A percentile compares a stretch with the other conserved stretches of the same genome.
These are phyloP conservation scores for Solanum paucissectum DNA, from an alignment of 257 asterid species.

Conservation along the genomic window DNA sequence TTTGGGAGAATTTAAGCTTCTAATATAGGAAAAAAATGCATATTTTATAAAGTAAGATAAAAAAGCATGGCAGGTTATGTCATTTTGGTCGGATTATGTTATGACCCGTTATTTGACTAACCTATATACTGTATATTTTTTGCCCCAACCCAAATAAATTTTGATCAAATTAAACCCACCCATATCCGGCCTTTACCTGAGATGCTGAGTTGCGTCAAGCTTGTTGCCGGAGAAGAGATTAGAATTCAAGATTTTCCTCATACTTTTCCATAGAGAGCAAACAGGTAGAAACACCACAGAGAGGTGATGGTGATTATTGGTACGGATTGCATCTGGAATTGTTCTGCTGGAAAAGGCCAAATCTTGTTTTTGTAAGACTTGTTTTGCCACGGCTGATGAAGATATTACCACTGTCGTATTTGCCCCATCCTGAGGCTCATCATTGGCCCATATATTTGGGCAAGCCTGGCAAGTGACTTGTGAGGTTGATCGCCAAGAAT, in stretches of 20 bases:
- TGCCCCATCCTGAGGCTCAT: not conserved
- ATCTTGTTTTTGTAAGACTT: conserved; percentile 13
- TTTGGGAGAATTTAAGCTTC: not conserved
- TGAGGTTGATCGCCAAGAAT: conserved; percentile 8
- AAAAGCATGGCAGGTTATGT: not conserved
- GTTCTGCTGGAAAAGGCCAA: conserved; percentile 9
- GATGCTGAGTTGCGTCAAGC: conserved; percentile 55
- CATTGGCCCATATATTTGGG: conserved; percentile 12
- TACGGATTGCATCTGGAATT: conserved; percentile 9
- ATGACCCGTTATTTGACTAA: not conserved
- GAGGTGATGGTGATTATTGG: conserved; percentile 3
- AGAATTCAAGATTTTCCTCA: conserved; percentile 15
- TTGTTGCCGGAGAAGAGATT: conserved; percentile 50
- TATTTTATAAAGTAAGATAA: not conserved
- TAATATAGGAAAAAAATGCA: not conserved
- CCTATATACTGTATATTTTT: too few species aligned
- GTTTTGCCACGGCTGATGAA: not conserved
- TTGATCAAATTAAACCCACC: not conserved
- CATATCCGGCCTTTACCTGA: conserved; percentile 11
- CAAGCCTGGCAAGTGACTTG: conserved; percentile 13
- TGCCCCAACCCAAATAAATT: not conserved
- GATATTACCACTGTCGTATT: conserved; percentile 4
- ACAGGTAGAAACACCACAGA: conserved; percentile 14
- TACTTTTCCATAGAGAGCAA: conserved; percentile 6
- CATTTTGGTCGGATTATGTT: not conserved